Conservation (phyloP, 2,329 filamentous ascomycete species). For the Colletotrichum sp. region DNA sequence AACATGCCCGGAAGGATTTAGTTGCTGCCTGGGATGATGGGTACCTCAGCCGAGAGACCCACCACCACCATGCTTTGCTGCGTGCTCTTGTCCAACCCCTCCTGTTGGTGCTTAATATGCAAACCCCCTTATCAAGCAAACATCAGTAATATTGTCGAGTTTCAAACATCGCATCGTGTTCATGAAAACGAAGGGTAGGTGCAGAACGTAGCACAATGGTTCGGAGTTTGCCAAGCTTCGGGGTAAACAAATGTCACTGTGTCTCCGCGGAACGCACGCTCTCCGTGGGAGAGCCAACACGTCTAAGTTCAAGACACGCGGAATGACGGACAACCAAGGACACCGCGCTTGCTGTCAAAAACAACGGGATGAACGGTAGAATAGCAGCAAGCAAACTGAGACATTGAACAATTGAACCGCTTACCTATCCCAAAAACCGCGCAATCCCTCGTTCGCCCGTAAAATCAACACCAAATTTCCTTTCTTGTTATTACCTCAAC, state of each 20-base stretch:
- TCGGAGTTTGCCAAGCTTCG: not conserved
- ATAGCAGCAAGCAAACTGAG: not conserved
- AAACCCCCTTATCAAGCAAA: not conserved
- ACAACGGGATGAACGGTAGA: not conserved
- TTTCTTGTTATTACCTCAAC: not conserved
- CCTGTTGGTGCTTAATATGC: not conserved
- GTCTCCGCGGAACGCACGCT: not conserved
- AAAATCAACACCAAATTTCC: not conserved
- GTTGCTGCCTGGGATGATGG: not conserved
- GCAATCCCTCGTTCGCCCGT: not conserved
- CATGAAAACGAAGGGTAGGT: not conserved
- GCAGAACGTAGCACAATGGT: not conserved
- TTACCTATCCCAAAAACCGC: not conserved
- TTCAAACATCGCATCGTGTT: not conserved
- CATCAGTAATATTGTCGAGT: not conserved
- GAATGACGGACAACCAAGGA: not conserved
- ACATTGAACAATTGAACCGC: not conserved
- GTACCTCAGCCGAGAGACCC: not conserved
- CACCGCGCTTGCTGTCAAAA: not conserved
- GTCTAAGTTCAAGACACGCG: not conserved
- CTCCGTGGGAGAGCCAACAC: not conserved
- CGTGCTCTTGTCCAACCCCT: not conserved
- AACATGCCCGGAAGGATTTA: not conserved
- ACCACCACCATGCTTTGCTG: not conserved
- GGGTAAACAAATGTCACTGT: not conserved